A percentile compares a stretch with the other conserved stretches of the same genome.
Conservation (phyloP, 768 basidiomycete species). For the Tricholoma sp. region DNA sequence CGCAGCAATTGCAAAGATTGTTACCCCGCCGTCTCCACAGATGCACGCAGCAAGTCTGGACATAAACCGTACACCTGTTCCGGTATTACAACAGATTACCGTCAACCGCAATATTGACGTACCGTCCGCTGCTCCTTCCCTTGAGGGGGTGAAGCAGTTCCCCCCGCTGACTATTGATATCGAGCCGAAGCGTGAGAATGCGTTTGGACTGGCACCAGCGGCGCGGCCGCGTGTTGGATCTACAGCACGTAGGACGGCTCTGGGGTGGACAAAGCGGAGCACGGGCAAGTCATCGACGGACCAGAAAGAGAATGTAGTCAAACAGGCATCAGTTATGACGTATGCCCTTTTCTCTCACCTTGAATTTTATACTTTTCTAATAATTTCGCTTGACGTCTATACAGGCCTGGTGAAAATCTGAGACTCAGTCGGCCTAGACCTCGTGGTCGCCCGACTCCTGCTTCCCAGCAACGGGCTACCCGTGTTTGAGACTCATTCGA, state of each 20-base stretch:
- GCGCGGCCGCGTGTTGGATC: slow-evolving; percentile 51
- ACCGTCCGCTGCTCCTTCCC: slow-evolving; percentile 28
- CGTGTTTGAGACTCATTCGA: slow-evolving; percentile 21
- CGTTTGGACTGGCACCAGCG: slow-evolving; percentile 27
- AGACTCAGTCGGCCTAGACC: slow-evolving; percentile 47
- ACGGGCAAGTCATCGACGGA: slow-evolving; percentile 45
- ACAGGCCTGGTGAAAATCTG: slow-evolving; percentile 43
- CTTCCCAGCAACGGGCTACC: slow-evolving; percentile 31
- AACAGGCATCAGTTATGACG: slow-evolving; percentile 46
- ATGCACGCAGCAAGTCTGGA: slow-evolving; percentile 12
- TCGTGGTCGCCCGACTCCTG: slow-evolving; percentile 42
- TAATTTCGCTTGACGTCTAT: background rate
- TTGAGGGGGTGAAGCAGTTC: slow-evolving; percentile 37
- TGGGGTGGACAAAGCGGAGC: slow-evolving; percentile 64
- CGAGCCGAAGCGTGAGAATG: slow-evolving; percentile 34
- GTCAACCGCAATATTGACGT: slow-evolving; percentile 43
- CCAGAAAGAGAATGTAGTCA: slow-evolving; percentile 49
- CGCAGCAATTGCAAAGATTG: slow-evolving; percentile 26
- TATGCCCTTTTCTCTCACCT: slow-evolving; percentile 26
- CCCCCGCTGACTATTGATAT: slow-evolving; percentile 34
- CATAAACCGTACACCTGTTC: slow-evolving; percentile 15
- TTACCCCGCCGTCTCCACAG: slow-evolving; percentile 38
- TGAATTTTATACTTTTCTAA: background rate
- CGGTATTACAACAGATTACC: slow-evolving; percentile 35
- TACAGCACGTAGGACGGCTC: slow-evolving; percentile 47